Evolutionary conservation across 1,284 basidiomycete genomes (phyloP).

Genomic region (Cryptococcus amylolentus): DNA sequence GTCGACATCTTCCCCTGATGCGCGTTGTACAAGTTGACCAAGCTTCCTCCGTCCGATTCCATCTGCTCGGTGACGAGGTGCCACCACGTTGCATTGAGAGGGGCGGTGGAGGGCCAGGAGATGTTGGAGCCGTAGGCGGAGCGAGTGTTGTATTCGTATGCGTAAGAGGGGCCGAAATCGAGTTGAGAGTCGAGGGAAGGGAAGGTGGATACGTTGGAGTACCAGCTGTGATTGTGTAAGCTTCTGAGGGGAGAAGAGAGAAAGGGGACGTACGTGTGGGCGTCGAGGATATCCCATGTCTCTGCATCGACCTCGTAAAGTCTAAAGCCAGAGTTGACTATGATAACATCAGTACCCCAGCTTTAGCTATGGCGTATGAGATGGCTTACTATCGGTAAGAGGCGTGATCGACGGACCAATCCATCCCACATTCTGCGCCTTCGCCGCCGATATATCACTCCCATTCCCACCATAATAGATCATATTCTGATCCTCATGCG

Average conservation of each 20-base stretch:
- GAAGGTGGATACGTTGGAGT: constrained; percentile 60
- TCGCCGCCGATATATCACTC: constrained; percentile 58
- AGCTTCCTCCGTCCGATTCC: constrained; percentile 56
- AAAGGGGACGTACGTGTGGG: constrained; percentile 59
- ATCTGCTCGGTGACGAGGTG: constrained; percentile 72
- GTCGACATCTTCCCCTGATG: constrained; percentile 62
- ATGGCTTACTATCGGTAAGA: constrained; percentile 58
- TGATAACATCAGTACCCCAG: background rate
- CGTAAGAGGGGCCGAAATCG: constrained; percentile 62
- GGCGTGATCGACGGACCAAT: constrained; percentile 71
- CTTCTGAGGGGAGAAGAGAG: background rate
- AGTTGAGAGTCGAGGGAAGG: constrained; percentile 57
- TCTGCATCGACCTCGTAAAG: constrained; percentile 52
- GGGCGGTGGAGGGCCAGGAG: constrained; percentile 63
- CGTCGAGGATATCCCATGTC: constrained; percentile 71
- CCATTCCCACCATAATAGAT: constrained; percentile 73
- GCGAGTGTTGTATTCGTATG: constrained; percentile 69
- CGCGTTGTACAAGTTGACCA: constrained; percentile 66
- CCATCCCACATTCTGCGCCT: constrained; percentile 54
- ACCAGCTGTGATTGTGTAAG: constrained; percentile 54
- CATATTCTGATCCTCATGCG: constrained; percentile 74
- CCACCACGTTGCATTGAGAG: constrained; percentile 81
- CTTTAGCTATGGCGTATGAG: background rate
- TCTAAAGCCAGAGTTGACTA: constrained; percentile 67
- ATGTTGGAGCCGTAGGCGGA: constrained; percentile 63